Percentiles rank a stretch among this genome's conserved stretches.
Evolutionary conservation across 1,284 basidiomycete species (phyloP).

Genomic region (Sporisorium scitamineum): DNA sequence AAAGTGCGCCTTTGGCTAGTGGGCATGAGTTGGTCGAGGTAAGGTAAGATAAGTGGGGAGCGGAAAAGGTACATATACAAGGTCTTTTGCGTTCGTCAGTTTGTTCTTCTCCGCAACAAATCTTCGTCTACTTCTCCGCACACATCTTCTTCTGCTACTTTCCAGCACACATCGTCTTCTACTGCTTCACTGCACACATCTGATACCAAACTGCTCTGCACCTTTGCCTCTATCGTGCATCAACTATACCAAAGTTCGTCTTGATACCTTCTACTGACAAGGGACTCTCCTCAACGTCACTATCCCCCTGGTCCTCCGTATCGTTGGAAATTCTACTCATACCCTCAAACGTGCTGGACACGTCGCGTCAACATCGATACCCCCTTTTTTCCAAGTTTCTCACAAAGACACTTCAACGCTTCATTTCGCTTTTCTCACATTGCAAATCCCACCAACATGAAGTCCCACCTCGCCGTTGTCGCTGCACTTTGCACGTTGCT

Average conservation of each 20-base stretch:
- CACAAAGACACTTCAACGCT: not conserved
- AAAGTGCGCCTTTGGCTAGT: too few relatives aligned
- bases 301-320: not conserved
- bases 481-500: not conserved
- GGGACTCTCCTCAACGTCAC: not conserved
- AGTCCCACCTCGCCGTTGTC: constrained; percentile 7
- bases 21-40: not conserved
- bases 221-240: not conserved
- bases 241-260: not conserved
- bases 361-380: not conserved
- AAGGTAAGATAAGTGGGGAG: not conserved
- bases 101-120: not conserved
- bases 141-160: not conserved
- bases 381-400: not conserved
- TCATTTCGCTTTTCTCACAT: not conserved
- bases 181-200: not conserved
- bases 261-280: not conserved
- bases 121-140: not conserved
- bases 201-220: not conserved
- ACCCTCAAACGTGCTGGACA: not conserved
- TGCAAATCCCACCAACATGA: constrained; percentile 15
- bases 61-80: constrained; percentile 8
- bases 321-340: not conserved
- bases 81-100: not conserved
- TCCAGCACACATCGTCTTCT: not conserved